Evolutionary conservation across 2,329 filamentous ascomycete species (phyloP).

Genomic region (Diaporthe ilicicola): DNA sequence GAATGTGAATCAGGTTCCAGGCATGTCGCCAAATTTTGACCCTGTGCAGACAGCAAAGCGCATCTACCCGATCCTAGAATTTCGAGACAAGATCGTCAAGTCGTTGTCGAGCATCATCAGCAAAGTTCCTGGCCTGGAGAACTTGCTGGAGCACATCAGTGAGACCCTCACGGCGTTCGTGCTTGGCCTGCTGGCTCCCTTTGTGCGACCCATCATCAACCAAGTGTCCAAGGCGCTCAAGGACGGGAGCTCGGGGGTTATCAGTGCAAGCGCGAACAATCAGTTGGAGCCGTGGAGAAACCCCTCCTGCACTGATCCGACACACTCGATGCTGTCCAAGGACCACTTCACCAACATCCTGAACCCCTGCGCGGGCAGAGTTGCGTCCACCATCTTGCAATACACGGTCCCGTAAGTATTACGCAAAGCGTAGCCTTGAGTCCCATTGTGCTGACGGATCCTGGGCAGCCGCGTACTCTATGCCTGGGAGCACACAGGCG

Average conservation of each 20-base stretch:
- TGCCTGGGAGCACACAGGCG: slow-evolving; percentile 88
- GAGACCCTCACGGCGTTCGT: slow-evolving; percentile 94
- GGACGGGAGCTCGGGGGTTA: slow-evolving; percentile 79
- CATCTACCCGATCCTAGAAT: slow-evolving; percentile 94
- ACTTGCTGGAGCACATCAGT: slow-evolving; percentile 90
- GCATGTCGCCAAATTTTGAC: slow-evolving; percentile 80
- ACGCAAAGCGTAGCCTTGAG: not conserved
- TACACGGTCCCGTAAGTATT: slow-evolving; percentile 79
- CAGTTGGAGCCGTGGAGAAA: slow-evolving; percentile 86
- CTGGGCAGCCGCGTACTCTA: slow-evolving; percentile 77
- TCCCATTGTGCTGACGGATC: slow-evolving; percentile 36
- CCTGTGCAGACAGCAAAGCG: slow-evolving; percentile 78
- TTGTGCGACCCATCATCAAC: slow-evolving; percentile 90
- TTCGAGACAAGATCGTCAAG: slow-evolving; percentile 93
- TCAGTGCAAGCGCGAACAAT: slow-evolving; percentile 73
- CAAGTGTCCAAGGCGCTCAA: slow-evolving; percentile 86
- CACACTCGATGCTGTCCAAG: slow-evolving; percentile 84
- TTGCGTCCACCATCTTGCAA: slow-evolving; percentile 80
- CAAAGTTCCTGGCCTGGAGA: slow-evolving; percentile 90
- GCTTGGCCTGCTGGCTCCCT: slow-evolving; percentile 88
- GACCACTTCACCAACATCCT: slow-evolving; percentile 85
- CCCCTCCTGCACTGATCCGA: slow-evolving; percentile 77
- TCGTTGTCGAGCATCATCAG: slow-evolving; percentile 85
- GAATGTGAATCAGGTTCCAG: slow-evolving; percentile 71
- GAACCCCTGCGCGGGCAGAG: slow-evolving; percentile 78